Percentiles rank a stretch among this genome's conserved stretches.
phyloP scores from a whole-genome alignment of 176 grass and related monocot genomes.

The Raddia distichophylla region DNA sequence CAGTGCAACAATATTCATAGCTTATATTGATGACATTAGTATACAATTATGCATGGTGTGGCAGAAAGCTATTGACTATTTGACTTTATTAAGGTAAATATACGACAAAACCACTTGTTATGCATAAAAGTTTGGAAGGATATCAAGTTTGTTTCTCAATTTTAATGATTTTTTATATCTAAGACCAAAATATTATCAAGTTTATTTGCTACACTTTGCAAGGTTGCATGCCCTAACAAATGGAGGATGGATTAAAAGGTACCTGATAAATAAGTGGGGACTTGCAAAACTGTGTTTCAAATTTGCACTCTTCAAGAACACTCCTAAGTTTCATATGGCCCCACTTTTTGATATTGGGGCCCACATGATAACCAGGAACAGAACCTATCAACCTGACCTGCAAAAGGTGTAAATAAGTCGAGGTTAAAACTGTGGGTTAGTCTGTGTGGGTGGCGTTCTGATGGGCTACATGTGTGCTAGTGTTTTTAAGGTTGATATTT shows the following conservation, averaged over 20 bases:
- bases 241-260: constrained; percentile 15
- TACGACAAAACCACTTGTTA: not conserved
- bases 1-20: not conserved
- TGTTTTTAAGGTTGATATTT: not conserved
- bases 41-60: not conserved
- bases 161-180: not conserved
- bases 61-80: not conserved
- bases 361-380: constrained; percentile 89
- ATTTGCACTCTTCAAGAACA: constrained; percentile 74
- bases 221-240: constrained; percentile 36
- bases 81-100: not conserved
- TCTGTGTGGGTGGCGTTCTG: too few relatives aligned
- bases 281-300: constrained; percentile 81
- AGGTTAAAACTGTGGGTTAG: not conserved
- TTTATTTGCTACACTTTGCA: constrained; percentile 16
- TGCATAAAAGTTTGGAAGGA: constrained; percentile 8
- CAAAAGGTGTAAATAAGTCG: constrained; percentile 13
- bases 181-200: not conserved
- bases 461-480: constrained; percentile 1
- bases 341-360: constrained; percentile 78
- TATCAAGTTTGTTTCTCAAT: constrained; percentile 8
- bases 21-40: constrained; percentile 11
- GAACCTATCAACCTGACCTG: constrained; percentile 93
- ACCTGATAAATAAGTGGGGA: constrained; percentile 96
- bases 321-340: constrained; percentile 90